Evolutionary conservation across 1,139 yeast species (phyloP).

Genomic region (Pneumocystis wakefieldiae): DNA sequence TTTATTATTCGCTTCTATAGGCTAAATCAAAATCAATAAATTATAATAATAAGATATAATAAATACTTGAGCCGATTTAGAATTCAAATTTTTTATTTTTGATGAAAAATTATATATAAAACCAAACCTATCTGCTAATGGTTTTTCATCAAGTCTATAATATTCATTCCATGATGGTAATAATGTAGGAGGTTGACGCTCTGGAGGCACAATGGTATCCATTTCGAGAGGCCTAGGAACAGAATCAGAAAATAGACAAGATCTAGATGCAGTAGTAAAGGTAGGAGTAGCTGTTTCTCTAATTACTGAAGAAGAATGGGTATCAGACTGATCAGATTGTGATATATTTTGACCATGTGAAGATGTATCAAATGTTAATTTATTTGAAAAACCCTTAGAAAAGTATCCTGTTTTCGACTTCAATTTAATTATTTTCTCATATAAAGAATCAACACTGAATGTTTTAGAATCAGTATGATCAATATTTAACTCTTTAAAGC

Average conservation of each 20-base stretch:
- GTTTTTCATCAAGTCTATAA: conserved; percentile 19
- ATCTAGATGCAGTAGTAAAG: neutral
- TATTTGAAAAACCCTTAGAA: neutral
- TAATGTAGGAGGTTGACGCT: conserved; percentile 26
- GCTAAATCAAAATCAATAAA: neutral
- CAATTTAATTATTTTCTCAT: neutral
- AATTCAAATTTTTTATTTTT: neutral
- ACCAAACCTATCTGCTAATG: conserved; percentile 36
- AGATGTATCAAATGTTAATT: neutral
- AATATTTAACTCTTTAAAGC: neutral
- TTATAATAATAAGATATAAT: neutral
- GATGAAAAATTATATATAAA: conserved; percentile 26
- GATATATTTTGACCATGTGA: neutral
- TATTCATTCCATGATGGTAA: conserved; percentile 21
- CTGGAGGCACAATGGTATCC: conserved; percentile 28
- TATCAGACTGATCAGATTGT: neutral
- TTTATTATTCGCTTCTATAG: neutral
- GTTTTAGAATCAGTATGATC: neutral
- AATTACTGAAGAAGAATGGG: neutral
- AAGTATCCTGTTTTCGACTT: neutral
- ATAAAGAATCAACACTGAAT: neutral
- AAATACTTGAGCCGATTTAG: neutral
- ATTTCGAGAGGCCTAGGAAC: conserved; percentile 33
- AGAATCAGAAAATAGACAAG: neutral
- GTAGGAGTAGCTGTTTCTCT: neutral